These are phyloP conservation scores for Phyllosticta citribraziliensis DNA, from an alignment of 2,329 filamentous ascomycete genomes.

Conservation along the genomic window DNA sequence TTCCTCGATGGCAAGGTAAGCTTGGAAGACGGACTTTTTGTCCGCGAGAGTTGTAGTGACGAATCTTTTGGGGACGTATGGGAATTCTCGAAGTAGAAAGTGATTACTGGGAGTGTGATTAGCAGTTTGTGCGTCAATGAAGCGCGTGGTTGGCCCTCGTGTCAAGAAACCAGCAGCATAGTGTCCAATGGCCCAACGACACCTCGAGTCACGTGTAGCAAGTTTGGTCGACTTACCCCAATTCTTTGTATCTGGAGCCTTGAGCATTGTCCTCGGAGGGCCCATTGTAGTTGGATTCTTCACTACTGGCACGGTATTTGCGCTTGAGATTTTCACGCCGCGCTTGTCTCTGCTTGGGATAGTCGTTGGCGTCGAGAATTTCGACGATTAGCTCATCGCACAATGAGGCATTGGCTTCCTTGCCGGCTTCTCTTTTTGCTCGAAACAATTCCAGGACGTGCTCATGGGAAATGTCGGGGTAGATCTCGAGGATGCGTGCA, in stretches of 20 bases:
- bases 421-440: constrained; percentile 17
- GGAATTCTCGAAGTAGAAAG: constrained; percentile 35
- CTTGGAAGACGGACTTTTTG: constrained; percentile 28
- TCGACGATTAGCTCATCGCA: constrained; percentile 21
- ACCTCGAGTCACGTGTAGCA: background rate
- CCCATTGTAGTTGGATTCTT: background rate
- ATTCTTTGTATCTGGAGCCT: background rate
- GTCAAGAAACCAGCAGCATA: background rate
- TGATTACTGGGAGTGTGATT: constrained; percentile 15
- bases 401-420: constrained; percentile 15
- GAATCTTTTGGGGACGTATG: constrained; percentile 25
- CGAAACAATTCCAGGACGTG: constrained; percentile 21
- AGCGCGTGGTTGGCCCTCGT: background rate
- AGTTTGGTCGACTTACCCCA: background rate
- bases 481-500: constrained; percentile 23
- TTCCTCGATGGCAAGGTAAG: constrained; percentile 25
- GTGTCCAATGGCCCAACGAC: background rate
- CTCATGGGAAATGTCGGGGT: constrained; percentile 24
- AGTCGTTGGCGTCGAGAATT: constrained; percentile 22
- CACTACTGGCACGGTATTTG: constrained; percentile 15
- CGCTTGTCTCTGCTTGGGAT: constrained; percentile 25
- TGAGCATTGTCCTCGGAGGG: background rate
- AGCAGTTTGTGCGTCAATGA: background rate
- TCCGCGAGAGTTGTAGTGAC: constrained; percentile 22
- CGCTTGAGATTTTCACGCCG: constrained; percentile 21